Percentiles rank a stretch among this genome's conserved stretches.
Conservation (phyloP, 768 basidiomycete species). For the Pulveroboletus ravenelii region DNA sequence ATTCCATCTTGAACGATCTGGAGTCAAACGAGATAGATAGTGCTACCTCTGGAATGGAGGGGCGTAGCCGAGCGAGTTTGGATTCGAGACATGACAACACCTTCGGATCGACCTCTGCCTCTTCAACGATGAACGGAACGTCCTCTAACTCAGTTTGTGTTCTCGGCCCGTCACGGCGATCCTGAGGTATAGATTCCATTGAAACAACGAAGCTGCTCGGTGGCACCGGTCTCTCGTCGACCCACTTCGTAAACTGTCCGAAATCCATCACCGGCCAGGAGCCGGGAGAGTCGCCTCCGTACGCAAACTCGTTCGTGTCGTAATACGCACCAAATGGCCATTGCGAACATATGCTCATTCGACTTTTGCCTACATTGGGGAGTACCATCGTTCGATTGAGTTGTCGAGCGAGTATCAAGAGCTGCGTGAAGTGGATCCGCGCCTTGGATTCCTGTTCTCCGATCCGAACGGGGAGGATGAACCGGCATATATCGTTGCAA, state of each 20-base stretch:
- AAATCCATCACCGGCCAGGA: slow-evolving; percentile 28
- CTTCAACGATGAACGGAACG: slow-evolving; percentile 1
- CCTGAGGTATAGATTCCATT: slow-evolving; percentile 23
- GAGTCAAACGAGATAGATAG: slow-evolving; percentile 12
- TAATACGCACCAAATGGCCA: slow-evolving; percentile 52
- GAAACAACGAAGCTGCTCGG: slow-evolving; percentile 37
- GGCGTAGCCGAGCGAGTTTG: slow-evolving; percentile 13
- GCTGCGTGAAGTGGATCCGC: slow-evolving; percentile 49
- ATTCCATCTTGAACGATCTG: neutral
- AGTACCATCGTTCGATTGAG: slow-evolving; percentile 57
- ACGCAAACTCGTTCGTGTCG: slow-evolving; percentile 26
- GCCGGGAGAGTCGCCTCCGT: neutral
- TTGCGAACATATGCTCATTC: slow-evolving; percentile 47
- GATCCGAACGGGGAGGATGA: slow-evolving; percentile 46
- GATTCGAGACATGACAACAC: slow-evolving; percentile 18
- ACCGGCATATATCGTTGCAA: slow-evolving; percentile 35
- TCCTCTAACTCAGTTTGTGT: neutral
- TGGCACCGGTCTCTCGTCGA: slow-evolving; percentile 20
- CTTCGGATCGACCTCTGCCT: slow-evolving; percentile 8
- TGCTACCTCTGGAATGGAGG: slow-evolving; percentile 2
- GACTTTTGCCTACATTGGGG: slow-evolving; percentile 54
- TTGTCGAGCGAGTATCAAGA: slow-evolving; percentile 42
- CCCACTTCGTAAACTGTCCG: slow-evolving; percentile 39
- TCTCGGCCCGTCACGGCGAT: neutral
- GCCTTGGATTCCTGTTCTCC: slow-evolving; percentile 59